Conservation (phyloP, 768 basidiomycete species). For the Tylopilus balloui region DNA sequence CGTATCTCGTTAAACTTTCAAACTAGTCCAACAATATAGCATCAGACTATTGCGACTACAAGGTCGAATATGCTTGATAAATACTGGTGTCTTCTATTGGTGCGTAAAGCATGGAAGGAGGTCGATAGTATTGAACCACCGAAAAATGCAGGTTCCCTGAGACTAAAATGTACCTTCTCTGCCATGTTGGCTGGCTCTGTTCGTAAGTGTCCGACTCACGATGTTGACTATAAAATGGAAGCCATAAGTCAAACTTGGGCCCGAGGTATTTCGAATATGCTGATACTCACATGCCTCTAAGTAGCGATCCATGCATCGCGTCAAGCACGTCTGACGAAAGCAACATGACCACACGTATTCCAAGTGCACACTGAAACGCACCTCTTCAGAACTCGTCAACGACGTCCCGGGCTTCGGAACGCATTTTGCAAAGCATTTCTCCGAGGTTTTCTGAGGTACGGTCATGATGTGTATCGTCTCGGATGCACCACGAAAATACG, state of each 20-base stretch:
- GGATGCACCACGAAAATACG: not conserved
- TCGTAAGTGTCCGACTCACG: slow-evolving; percentile 64
- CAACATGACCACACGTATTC: not conserved
- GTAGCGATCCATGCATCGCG: slow-evolving; percentile 75
- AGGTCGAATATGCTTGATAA: not conserved
- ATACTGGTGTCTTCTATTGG: slow-evolving; percentile 6
- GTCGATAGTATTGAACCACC: not conserved
- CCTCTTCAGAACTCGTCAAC: slow-evolving; percentile 70
- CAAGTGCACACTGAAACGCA: slow-evolving; percentile 22
- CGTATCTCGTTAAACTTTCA: not conserved
- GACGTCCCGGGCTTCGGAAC: slow-evolving; percentile 70
- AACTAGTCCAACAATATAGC: slow-evolving; percentile 17
- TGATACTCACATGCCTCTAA: slow-evolving; percentile 73
- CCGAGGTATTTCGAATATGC: not conserved
- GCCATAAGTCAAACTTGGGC: slow-evolving; percentile 2
- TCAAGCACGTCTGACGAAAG: slow-evolving; percentile 58
- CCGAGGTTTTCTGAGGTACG: slow-evolving; percentile 61
- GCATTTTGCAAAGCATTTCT: slow-evolving; percentile 75
- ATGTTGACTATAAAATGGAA: slow-evolving; percentile 59
- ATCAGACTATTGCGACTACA: slow-evolving; percentile 5
- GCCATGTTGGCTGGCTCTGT: slow-evolving; percentile 40
- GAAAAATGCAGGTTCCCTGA: not conserved
- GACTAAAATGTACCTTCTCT: slow-evolving; percentile 17
- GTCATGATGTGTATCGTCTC: not conserved
- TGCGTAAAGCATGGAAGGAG: not conserved